phyloP scores from a whole-genome alignment of 2,329 filamentous ascomycete genomes.

The Neocatenulostroma microsporum region DNA sequence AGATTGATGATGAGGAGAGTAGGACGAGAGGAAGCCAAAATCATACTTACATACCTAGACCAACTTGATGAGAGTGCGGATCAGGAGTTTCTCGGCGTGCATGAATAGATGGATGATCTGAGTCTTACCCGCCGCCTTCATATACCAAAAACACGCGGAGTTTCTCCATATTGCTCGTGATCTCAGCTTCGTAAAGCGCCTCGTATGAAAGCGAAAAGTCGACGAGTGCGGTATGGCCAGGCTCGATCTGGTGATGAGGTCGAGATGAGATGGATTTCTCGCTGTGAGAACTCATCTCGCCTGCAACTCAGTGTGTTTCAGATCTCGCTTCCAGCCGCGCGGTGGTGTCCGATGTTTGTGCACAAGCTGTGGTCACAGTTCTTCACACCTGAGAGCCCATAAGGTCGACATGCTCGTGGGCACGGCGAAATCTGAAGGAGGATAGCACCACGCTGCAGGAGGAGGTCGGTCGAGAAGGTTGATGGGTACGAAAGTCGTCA shows the following conservation, averaged over 20 bases:
- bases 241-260: background rate
- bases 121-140: background rate
- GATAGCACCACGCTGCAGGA: no score
- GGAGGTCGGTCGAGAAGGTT: no score
- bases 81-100: conserved; percentile 1
- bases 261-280: background rate
- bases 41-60: background rate
- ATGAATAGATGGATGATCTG: background rate
- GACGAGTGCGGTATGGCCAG: background rate
- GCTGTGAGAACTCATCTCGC: background rate
- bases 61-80: background rate
- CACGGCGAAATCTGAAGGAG: no score
- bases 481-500: no score
- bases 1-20: background rate
- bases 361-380: no score
- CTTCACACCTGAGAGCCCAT: no score
- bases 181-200: background rate
- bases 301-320: conserved; percentile 1
- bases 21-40: background rate
- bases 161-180: background rate
- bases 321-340: no score
- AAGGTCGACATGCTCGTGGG: no score
- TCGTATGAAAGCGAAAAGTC: background rate
- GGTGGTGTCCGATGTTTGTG: no score
- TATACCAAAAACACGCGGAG: background rate